These are phyloP conservation scores for Didymella glomerata DNA, from an alignment of 2,329 filamentous ascomycete genomes.

Conservation along the genomic window DNA sequence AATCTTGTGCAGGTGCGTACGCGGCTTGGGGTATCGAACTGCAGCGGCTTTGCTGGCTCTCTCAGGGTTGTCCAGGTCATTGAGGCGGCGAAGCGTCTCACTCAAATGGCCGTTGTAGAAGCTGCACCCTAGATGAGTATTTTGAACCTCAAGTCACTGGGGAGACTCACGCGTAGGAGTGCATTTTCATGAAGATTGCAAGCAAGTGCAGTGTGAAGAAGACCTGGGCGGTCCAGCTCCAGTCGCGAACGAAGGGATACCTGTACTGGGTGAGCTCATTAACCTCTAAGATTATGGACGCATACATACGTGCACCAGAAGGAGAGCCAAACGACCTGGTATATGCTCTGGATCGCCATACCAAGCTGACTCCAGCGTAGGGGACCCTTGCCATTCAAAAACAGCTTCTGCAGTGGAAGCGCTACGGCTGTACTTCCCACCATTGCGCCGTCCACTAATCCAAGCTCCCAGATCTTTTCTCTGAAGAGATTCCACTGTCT, in stretches of 20 bases:
- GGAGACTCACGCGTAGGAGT: conserved; percentile 75
- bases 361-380: conserved; percentile 80
- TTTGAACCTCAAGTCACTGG: neutral
- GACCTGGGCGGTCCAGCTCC: conserved; percentile 98
- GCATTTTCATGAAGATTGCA: conserved; percentile 97
- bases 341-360: conserved; percentile 83
- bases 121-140: conserved; percentile 22
- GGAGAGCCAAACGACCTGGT: conserved; percentile 78
- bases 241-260: conserved; percentile 83
- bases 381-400: conserved; percentile 63
- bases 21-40: conserved; percentile 72
- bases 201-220: conserved; percentile 92
- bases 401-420: conserved; percentile 76
- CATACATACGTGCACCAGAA: conserved; percentile 75
- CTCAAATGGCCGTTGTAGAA: conserved; percentile 98
- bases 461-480: conserved; percentile 87
- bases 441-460: conserved; percentile 85
- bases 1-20: conserved; percentile 63
- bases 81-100: conserved; percentile 82
- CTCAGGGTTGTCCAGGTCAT: conserved; percentile 79
- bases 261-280: conserved; percentile 43
- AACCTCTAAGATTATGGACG: too few relatives aligned
- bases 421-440: conserved; percentile 75
- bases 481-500: conserved; percentile 90
- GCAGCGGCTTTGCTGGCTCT: conserved; percentile 73